Evolutionary conservation across 768 basidiomycete species (phyloP).

Genomic region (Clavulina sp.): DNA sequence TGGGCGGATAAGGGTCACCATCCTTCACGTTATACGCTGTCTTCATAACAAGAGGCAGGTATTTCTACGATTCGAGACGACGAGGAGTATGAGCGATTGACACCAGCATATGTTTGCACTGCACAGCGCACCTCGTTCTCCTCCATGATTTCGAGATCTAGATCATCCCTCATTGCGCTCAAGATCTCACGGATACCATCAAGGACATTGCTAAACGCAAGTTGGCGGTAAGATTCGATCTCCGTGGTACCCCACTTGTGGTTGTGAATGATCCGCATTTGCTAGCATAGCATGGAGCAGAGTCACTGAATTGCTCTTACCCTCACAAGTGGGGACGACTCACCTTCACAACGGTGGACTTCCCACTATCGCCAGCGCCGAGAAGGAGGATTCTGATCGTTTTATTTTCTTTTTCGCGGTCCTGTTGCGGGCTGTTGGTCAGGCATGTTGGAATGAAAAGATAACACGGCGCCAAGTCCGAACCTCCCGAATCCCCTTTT

Average conservation of each 20-base stretch:
- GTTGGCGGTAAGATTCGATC: conserved; percentile 75
- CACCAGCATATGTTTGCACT: not conserved
- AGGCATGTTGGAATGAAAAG: too few species aligned
- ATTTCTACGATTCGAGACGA: not conserved
- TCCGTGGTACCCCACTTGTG: conserved; percentile 69
- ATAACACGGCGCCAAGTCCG: too few species aligned
- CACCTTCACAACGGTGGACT: conserved; percentile 81
- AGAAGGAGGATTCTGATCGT: conserved; percentile 55
- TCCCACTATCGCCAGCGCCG: conserved; percentile 87
- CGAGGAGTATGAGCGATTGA: not conserved
- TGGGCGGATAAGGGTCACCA: conserved; percentile 57
- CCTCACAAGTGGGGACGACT: conserved; percentile 1
- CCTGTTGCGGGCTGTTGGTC: not conserved
- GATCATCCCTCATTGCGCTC: conserved; percentile 80
- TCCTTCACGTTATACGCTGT: conserved; percentile 60
- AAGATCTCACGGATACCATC: conserved; percentile 68
- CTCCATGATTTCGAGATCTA: conserved; percentile 56
- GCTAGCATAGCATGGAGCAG: conserved; percentile 41
- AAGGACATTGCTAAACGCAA: conserved; percentile 84
- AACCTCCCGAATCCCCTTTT: too few species aligned
- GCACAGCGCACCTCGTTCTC: conserved; percentile 27
- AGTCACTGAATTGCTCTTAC: not conserved
- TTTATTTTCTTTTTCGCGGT: not conserved
- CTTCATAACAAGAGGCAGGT: conserved; percentile 32
- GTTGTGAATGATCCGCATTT: conserved; percentile 93